Percentiles rank a stretch among this genome's conserved stretches.
Evolutionary conservation across 2,329 filamentous ascomycete genomes (phyloP).

Genomic region (Monascus ruber): DNA sequence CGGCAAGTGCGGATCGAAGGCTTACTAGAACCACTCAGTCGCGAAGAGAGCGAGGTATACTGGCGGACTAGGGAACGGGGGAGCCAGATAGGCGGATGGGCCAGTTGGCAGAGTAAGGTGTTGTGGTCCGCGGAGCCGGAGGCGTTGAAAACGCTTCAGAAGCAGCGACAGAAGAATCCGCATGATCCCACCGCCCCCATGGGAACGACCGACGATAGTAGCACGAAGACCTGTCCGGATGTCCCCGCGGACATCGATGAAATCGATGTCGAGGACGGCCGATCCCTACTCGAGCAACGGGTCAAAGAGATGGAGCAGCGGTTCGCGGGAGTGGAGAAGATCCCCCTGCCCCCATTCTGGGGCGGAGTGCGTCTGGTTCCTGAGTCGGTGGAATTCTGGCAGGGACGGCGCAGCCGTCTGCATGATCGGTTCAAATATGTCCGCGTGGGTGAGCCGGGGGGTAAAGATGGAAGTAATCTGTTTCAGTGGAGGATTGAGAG

Average conservation of each 20-base stretch:
- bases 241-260: constrained; percentile 19
- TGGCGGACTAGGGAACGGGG: constrained; percentile 61
- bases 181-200: not conserved
- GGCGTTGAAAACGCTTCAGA: constrained; percentile 11
- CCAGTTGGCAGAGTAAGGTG: constrained; percentile 75
- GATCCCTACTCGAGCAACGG: constrained; percentile 62
- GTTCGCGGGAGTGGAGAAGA: constrained; percentile 65
- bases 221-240: constrained; percentile 5
- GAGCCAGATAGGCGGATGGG: constrained; percentile 82
- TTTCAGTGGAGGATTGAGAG: constrained; percentile 29
- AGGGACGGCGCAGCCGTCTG: constrained; percentile 76
- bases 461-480: constrained; percentile 49
- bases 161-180: constrained; percentile 1
- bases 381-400: constrained; percentile 88
- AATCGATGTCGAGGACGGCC: constrained; percentile 49
- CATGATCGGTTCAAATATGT: constrained; percentile 90
- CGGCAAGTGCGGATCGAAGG: constrained; percentile 89
- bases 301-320: constrained; percentile 64
- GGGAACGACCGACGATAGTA: not conserved
- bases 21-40: constrained; percentile 50
- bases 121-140: constrained; percentile 36
- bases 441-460: constrained; percentile 41
- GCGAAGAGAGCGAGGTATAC: constrained; percentile 60
- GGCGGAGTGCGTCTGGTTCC: constrained; percentile 79
- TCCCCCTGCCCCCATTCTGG: constrained; percentile 91